Evolutionary conservation across 2,329 filamentous ascomycete species (phyloP).

Genomic region (Colletotrichum sp.): DNA sequence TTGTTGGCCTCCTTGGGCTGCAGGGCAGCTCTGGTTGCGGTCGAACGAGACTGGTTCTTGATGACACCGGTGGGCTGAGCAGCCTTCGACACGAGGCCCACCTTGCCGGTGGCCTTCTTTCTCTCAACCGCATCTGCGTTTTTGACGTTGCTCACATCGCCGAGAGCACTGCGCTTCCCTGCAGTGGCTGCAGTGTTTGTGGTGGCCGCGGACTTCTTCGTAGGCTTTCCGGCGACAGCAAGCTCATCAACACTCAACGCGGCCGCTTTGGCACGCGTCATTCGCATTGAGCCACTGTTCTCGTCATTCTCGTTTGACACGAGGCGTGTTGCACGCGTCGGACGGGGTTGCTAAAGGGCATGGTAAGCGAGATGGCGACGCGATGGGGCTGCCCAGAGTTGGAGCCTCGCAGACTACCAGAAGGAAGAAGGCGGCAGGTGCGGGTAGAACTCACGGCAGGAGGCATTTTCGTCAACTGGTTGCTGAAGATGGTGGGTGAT

Average conservation of each 20-base stretch:
- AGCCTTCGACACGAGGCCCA: constrained; percentile 78
- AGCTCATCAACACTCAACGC: constrained; percentile 71
- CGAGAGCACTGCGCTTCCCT: constrained; percentile 83
- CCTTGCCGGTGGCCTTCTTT: constrained; percentile 76
- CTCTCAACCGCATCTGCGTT: constrained; percentile 75
- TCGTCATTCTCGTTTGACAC: constrained; percentile 95
- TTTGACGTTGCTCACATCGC: constrained; percentile 93
- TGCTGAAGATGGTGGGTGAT: not conserved
- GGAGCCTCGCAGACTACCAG: not conserved
- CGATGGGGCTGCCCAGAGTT: not conserved
- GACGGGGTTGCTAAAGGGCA: constrained; percentile 61
- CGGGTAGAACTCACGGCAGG: constrained; percentile 36
- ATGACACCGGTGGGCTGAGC: constrained; percentile 82
- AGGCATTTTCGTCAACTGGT: constrained; percentile 33
- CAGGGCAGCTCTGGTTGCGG: constrained; percentile 67
- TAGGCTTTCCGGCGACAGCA: constrained; percentile 64
- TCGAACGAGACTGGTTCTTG: constrained; percentile 65
- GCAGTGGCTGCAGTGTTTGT: constrained; percentile 51
- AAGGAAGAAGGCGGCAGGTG: not conserved
- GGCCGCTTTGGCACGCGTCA: constrained; percentile 92
- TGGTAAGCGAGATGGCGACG: constrained; percentile 25
- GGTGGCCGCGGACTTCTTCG: constrained; percentile 68
- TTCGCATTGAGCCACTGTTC: constrained; percentile 78
- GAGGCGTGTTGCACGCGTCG: constrained; percentile 70
- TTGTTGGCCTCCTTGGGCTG: constrained; percentile 74